These are phyloP conservation scores for Spathaspora gorwiae DNA, from an alignment of 805 yeast genomes.

Conservation along the genomic window DNA sequence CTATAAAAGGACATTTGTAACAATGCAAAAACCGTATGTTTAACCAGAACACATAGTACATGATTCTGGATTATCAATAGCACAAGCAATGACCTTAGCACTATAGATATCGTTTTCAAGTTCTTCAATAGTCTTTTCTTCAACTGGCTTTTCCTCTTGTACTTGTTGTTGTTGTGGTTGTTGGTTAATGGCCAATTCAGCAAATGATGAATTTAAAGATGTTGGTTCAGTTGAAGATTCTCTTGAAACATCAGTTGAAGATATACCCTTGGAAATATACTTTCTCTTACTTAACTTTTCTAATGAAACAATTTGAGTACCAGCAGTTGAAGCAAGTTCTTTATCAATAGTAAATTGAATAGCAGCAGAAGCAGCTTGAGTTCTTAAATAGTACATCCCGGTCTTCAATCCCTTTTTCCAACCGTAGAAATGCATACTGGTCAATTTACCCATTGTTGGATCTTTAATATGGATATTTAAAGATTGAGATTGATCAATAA, in stretches of 20 bases:
- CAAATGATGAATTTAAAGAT: constrained; percentile 43
- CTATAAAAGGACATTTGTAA: too few species aligned
- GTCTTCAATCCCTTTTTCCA: constrained; percentile 98
- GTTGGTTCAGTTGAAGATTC: constrained; percentile 37
- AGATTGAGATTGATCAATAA: constrained; percentile 88
- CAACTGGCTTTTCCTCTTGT: constrained; percentile 10
- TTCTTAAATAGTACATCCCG: constrained; percentile 96
- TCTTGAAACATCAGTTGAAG: constrained; percentile 17
- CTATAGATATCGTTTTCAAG: constrained; percentile 79
- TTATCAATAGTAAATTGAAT: constrained; percentile 72
- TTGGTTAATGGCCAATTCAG: constrained; percentile 35
- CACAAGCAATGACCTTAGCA: constrained; percentile 93
- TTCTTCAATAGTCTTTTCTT: constrained; percentile 15
- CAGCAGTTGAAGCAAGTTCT: constrained; percentile 35
- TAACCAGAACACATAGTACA: constrained; percentile 99
- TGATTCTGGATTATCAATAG: constrained; percentile 93
- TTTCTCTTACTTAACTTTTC: constrained; percentile 38
- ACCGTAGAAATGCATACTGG: constrained; percentile 97
- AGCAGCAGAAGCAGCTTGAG: constrained; percentile 96
- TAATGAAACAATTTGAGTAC: constrained; percentile 30
- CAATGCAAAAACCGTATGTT: constrained; percentile 3
- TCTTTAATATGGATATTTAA: constrained; percentile 82
- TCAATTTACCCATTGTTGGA: constrained; percentile 94
- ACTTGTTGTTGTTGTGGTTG: constrained; percentile 10
- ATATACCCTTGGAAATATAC: constrained; percentile 19